phyloP scores from a whole-genome alignment of 495 filamentous ascomycete genomes.

The Margaritispora aquatica region DNA sequence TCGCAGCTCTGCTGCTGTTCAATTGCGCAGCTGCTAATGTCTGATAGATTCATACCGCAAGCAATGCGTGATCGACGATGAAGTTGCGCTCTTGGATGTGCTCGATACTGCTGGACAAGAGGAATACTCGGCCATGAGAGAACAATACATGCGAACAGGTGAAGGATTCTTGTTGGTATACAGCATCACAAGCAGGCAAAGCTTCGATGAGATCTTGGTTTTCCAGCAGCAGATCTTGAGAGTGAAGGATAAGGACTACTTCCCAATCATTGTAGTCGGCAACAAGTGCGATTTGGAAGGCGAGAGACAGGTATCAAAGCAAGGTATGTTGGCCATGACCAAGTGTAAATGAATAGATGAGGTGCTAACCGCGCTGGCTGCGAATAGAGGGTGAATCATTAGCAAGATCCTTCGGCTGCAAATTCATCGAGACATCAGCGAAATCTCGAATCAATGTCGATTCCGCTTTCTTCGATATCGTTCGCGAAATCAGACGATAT shows the following conservation, averaged over 20 bases:
- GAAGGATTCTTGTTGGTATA: conserved; percentile 98
- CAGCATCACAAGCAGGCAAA: conserved; percentile 87
- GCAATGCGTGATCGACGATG: conserved; percentile 98
- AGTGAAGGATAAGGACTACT: conserved; percentile 99
- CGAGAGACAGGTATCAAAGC: conserved; percentile 82
- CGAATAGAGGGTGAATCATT: conserved; percentile 71
- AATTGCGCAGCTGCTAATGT: not conserved
- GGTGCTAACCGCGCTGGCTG: not conserved
- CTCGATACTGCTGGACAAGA: conserved; percentile 98
- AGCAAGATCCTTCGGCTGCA: conserved; percentile 83
- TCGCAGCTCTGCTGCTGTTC: not conserved
- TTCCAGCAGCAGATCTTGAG: conserved; percentile 98
- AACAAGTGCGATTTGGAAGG: conserved; percentile 98
- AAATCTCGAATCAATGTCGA: conserved; percentile 98
- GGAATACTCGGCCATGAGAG: conserved; percentile 98
- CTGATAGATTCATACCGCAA: conserved; percentile 90
- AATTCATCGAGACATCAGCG: conserved; percentile 98
- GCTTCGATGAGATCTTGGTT: conserved; percentile 95
- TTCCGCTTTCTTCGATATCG: conserved; percentile 95
- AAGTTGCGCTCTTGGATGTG: conserved; percentile 96
- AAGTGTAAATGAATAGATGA: not conserved
- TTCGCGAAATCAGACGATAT: conserved; percentile 93
- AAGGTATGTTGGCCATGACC: conserved; percentile 84
- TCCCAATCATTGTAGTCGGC: conserved; percentile 98
- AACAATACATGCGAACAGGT: conserved; percentile 99